Evolutionary conservation across 1,284 basidiomycete species (phyloP), one percentile per base, ranked within the genome.

Genomic region (Marasmius tenuissimus): DNA sequence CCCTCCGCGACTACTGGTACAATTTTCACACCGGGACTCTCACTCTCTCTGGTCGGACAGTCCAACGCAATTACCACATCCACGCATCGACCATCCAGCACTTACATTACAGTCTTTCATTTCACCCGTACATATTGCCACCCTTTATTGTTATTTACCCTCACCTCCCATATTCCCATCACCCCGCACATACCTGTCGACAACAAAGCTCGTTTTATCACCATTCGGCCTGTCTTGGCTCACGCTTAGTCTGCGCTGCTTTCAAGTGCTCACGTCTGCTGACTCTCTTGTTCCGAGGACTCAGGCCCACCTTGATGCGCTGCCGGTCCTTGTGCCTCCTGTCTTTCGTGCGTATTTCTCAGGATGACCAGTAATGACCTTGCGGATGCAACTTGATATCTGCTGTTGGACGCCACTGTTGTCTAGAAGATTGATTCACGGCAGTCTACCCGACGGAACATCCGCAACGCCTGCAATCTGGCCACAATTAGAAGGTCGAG

Each of bases 11-110:
- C 61, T 60, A 62, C 64, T 66, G 53, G 57, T 63, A 62, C 60
- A 62, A 58, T 58, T 68, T 66, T 64, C 67, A 65, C 49, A 51
- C 60, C 59, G 59, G 45, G 61, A 63, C 66, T 53, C 53, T 77
- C 72, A 66, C 66, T 63, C 69, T 65, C 39, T 56, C 48, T 63
- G 60, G 59, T 59, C 45, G 56, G 61, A 55, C 54, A 58, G 51
- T 57, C 38, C 52, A 52, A 63, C 53, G 52, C 55, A 58, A 50
- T 58, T 61, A 49, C 62, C 60, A 50, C 63, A 67, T 52, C 50
- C 48, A 56, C 59, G 61, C 62, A 58, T 58, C 45, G 55, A 61
- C 59, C 68, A 69, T 48, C n/a, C 52, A 51, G 51, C 54, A 54
- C 35, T 58, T 59, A 55, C 59, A 59, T 16, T 63, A 63, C 59